Evolutionary conservation across 1,284 basidiomycete genomes (phyloP).

Genomic region (Ustilago loliicola): DNA sequence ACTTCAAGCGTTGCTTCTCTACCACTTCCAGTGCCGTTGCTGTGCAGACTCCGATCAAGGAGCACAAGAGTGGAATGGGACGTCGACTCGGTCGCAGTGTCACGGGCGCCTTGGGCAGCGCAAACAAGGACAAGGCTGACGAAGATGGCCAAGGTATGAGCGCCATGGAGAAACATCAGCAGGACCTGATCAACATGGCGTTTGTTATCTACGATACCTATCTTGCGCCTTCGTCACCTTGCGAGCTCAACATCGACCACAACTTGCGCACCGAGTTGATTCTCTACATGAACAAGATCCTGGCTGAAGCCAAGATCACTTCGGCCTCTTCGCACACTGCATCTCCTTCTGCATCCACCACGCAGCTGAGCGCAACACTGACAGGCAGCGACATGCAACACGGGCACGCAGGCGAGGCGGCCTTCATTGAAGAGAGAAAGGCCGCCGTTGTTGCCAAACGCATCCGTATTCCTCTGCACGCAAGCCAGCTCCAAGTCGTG

Average conservation of each 20-base stretch:
- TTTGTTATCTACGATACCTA: conserved; percentile 95
- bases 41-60: conserved; percentile 65
- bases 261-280: conserved; percentile 92
- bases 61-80: conserved; percentile 38
- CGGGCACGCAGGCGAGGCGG: conserved; percentile 14
- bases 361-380: conserved; percentile 24
- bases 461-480: conserved; percentile 58
- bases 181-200: conserved; percentile 91
- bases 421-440: conserved; percentile 76
- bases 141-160: conserved; percentile 47
- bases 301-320: conserved; percentile 53
- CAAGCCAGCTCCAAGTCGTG: conserved; percentile 88
- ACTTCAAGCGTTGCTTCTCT: conserved; percentile 94
- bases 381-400: conserved; percentile 22
- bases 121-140: conserved; percentile 32
- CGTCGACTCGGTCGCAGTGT: conserved; percentile 77
- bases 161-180: conserved; percentile 96
- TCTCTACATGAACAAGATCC: conserved; percentile 82
- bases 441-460: conserved; percentile 47
- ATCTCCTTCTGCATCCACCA: conserved; percentile 37
- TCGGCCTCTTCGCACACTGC: conserved; percentile 14
- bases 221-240: conserved; percentile 91
- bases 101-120: conserved; percentile 67
- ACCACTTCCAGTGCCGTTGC: conserved; percentile 92
- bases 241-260: conserved; percentile 98